Conservation (phyloP, 2,329 filamentous ascomycete species). For the Pseudogymnoascus sp. region DNA sequence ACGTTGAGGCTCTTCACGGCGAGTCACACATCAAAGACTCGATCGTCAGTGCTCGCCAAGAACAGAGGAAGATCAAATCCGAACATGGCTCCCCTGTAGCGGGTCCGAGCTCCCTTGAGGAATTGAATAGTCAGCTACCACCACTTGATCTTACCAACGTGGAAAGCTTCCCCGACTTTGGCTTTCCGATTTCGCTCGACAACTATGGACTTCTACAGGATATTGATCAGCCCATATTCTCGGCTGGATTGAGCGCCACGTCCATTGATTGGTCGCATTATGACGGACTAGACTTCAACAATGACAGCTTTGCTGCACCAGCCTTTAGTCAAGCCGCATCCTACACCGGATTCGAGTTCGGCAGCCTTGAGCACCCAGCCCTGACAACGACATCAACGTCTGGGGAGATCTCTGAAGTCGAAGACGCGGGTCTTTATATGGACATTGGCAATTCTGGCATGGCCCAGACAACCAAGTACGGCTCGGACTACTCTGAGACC, state of each 20-base stretch:
- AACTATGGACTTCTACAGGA: constrained; percentile 44
- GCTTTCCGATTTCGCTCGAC: constrained; percentile 38
- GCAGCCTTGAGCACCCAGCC: constrained; percentile 46
- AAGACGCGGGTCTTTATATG: constrained; percentile 43
- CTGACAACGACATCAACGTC: constrained; percentile 54
- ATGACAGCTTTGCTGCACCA: constrained; percentile 43
- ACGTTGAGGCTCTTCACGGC: constrained; percentile 32
- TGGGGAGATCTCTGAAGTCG: constrained; percentile 59
- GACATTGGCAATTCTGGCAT: constrained; percentile 29
- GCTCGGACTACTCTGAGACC: constrained; percentile 32
- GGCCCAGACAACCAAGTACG: constrained; percentile 30
- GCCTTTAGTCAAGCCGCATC: constrained; percentile 48
- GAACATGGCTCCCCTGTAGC: constrained; percentile 54
- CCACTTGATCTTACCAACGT: constrained; percentile 52
- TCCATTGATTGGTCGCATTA: constrained; percentile 48
- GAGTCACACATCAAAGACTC: constrained; percentile 31
- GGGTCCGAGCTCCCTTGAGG: constrained; percentile 37
- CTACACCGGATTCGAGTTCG: constrained; percentile 47
- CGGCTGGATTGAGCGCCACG: constrained; percentile 50
- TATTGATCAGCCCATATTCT: constrained; percentile 48
- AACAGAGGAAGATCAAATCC: constrained; percentile 48
- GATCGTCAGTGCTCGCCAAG: constrained; percentile 30
- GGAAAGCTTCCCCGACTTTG: constrained; percentile 40
- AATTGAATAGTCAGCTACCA: constrained; percentile 44
- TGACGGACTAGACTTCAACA: constrained; percentile 42